Conservation (phyloP, 1,284 basidiomycete species). For the Moniliella sp. region DNA sequence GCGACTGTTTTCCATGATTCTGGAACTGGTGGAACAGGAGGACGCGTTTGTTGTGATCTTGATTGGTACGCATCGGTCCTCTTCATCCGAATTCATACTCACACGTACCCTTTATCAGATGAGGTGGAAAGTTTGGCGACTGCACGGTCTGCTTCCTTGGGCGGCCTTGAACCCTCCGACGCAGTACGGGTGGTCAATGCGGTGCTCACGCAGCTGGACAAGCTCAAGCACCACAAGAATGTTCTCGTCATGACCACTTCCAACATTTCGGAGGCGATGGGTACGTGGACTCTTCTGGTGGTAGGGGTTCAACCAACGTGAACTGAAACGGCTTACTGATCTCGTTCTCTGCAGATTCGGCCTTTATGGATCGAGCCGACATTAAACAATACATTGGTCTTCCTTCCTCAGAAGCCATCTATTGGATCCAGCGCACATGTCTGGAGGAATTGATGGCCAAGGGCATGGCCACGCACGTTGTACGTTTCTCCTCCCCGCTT, state of each 20-base stretch:
- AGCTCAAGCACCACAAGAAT: slow-evolving; percentile 73
- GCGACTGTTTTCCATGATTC: slow-evolving; percentile 66
- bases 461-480: slow-evolving; percentile 47
- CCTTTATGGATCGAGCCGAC: slow-evolving; percentile 88
- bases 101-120: slow-evolving; percentile 36
- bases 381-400: slow-evolving; percentile 82
- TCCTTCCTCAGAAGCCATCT: slow-evolving; percentile 69
- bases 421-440: slow-evolving; percentile 72
- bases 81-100: neutral
- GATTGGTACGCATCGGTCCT: slow-evolving; percentile 41
- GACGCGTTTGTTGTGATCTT: slow-evolving; percentile 76
- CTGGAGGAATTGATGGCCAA: slow-evolving; percentile 56
- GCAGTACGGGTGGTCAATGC: slow-evolving; percentile 92
- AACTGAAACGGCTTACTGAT: neutral
- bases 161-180: slow-evolving; percentile 80
- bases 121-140: slow-evolving; percentile 90
- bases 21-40: slow-evolving; percentile 66
- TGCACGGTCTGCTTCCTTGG: slow-evolving; percentile 74
- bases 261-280: slow-evolving; percentile 80
- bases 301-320: no score
- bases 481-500: slow-evolving; percentile 29
- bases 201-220: slow-evolving; percentile 83
- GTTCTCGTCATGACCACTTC: slow-evolving; percentile 89
- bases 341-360: slow-evolving; percentile 45
- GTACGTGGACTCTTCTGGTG: slow-evolving; percentile 36